These are phyloP conservation scores for Tetradesmus lagerheimii DNA, from an alignment of 139 green algal genomes.

Conservation along the genomic window DNA sequence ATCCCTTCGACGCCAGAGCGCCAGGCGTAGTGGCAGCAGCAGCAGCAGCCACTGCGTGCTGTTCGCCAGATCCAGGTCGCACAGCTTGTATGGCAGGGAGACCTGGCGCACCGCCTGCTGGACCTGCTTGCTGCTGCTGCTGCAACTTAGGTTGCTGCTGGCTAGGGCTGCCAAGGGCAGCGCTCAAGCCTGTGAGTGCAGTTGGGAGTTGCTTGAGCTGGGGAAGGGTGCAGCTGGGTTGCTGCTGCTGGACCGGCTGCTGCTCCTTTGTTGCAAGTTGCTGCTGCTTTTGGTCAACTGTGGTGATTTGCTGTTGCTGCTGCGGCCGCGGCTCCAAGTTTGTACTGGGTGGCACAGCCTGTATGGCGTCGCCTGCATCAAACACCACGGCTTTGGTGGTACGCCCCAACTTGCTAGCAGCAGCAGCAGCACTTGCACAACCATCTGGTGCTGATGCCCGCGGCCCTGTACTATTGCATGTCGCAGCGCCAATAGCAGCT, in stretches of 20 bases:
- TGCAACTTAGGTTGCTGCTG: neutral
- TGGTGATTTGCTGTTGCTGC: neutral
- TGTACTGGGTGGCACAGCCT: neutral
- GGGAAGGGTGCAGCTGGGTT: neutral
- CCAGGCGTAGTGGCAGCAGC: neutral
- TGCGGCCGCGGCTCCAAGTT: neutral
- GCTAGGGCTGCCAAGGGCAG: neutral
- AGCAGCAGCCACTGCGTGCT: neutral
- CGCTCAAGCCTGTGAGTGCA: neutral
- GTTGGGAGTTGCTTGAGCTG: constrained; percentile 11
- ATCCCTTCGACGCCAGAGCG: neutral
- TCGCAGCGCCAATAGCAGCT: neutral
- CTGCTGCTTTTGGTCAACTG: too few relatives aligned
- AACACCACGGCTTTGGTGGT: neutral
- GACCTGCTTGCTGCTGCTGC: neutral
- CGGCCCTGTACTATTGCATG: neutral
- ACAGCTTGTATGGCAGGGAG: neutral
- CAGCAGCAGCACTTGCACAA: neutral
- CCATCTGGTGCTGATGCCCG: neutral
- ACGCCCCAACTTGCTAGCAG: neutral
- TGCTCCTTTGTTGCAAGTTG: neutral
- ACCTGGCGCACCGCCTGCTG: neutral
- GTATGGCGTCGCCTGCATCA: neutral
- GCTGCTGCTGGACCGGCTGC: neutral
- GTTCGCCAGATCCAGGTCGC: neutral